phyloP scores from a whole-genome alignment of 805 yeast genomes.

The Pachysolen tannophilus region DNA sequence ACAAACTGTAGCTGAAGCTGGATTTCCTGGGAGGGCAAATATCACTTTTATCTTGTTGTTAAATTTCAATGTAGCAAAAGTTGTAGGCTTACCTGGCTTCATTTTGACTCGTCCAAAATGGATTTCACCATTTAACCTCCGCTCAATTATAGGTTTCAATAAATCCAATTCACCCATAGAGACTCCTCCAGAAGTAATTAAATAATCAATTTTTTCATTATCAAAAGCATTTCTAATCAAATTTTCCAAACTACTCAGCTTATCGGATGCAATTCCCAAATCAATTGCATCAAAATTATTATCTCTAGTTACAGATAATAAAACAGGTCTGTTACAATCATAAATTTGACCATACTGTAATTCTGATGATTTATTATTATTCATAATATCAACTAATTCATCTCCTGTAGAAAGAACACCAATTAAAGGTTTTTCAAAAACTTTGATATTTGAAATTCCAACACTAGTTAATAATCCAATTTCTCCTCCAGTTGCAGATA shows the following conservation, averaged over 20 bases:
- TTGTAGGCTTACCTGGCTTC: constrained; percentile 55
- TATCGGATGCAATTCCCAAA: constrained; percentile 43
- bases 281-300: constrained; percentile 33
- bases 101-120: constrained; percentile 50
- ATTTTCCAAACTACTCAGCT: constrained; percentile 18
- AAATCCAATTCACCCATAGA: constrained; percentile 52
- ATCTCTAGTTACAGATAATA: constrained; percentile 26
- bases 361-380: constrained; percentile 10
- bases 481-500: constrained; percentile 40
- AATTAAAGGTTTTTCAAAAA: constrained; percentile 32
- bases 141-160: constrained; percentile 39
- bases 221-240: constrained; percentile 20
- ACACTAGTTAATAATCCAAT: constrained; percentile 40
- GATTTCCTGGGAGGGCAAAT: constrained; percentile 50
- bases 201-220: constrained; percentile 25
- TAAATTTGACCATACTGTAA: constrained; percentile 35
- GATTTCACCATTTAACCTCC: constrained; percentile 30
- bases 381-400: constrained; percentile 32
- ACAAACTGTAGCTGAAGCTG: constrained; percentile 46
- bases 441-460: constrained; percentile 30
- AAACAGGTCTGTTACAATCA: constrained; percentile 43
- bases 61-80: constrained; percentile 36
- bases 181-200: constrained; percentile 50
- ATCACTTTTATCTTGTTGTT: constrained; percentile 21
- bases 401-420: constrained; percentile 47